A percentile compares a stretch with the other conserved stretches of the same genome.
Conservation (phyloP, 192 early-diverging fungal genomes). For the Backusella liffmaniae region DNA sequence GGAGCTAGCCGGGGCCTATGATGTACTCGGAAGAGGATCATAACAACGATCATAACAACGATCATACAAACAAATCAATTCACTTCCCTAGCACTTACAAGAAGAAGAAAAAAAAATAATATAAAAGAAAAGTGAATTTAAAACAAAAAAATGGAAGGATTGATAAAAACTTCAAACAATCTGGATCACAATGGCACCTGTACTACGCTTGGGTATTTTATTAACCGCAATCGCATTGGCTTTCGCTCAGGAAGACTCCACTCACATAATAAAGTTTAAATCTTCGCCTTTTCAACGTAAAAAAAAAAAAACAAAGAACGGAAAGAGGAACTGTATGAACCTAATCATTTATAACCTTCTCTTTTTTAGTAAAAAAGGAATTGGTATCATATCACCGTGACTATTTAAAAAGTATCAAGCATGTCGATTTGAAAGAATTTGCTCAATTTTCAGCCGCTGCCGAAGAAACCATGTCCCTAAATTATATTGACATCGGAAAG, state of each 20-base stretch:
- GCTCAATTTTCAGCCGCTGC: neutral
- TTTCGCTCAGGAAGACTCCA: conserved; percentile 15
- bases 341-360: neutral
- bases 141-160: neutral
- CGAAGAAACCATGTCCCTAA: conserved; percentile 13
- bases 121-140: neutral
- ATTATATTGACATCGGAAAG: conserved; percentile 6
- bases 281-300: neutral
- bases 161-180: neutral
- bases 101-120: neutral
- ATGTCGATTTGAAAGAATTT: neutral
- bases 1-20: neutral
- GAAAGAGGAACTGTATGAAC: neutral
- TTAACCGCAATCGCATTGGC: neutral
- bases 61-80: neutral
- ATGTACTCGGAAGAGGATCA: conserved; percentile 2
- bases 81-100: neutral
- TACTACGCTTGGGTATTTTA: neutral
- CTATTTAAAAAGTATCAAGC: neutral
- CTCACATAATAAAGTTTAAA: conserved; percentile 39
- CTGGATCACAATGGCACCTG: neutral
- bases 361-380: conserved; percentile 10
- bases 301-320: conserved; percentile 13
- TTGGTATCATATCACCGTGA: conserved; percentile 9
- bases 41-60: conserved; percentile 4